These are phyloP conservation scores for Termitomyces sp. DNA, from an alignment of 768 basidiomycete genomes.

Conservation along the genomic window DNA sequence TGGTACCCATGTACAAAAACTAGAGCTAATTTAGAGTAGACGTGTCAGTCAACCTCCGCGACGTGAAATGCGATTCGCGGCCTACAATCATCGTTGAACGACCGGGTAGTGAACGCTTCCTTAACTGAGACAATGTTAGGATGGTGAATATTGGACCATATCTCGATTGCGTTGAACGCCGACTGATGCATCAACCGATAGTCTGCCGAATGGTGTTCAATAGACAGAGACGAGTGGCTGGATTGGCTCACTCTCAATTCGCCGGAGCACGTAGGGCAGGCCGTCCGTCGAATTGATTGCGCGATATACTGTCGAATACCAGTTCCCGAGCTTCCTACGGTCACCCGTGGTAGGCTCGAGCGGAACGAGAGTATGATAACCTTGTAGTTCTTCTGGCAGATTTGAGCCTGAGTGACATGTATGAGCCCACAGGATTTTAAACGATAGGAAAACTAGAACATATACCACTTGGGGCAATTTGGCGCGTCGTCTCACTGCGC, in stretches of 20 bases:
- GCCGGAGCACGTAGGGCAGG: conserved; percentile 65
- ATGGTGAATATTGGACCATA: conserved; percentile 82
- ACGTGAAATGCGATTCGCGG: conserved; percentile 2
- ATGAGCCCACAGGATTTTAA: conserved; percentile 22
- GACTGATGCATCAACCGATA: conserved; percentile 78
- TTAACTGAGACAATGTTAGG: conserved; percentile 78
- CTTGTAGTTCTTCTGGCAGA: conserved; percentile 83
- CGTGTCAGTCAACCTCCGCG: neutral
- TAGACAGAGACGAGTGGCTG: conserved; percentile 3
- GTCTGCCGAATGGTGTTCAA: conserved; percentile 38
- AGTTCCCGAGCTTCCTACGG: conserved; percentile 76
- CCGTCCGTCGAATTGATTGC: conserved; percentile 79
- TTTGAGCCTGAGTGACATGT: conserved; percentile 36
- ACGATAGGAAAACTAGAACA: neutral
- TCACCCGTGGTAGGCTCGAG: conserved; percentile 58
- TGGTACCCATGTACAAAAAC: conserved; percentile 91
- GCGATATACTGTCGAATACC: conserved; percentile 81
- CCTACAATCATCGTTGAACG: conserved; percentile 90
- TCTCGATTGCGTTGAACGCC: conserved; percentile 79
- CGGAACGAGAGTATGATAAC: conserved; percentile 84
- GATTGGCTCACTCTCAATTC: conserved; percentile 74
- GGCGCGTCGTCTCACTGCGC: conserved; percentile 66
- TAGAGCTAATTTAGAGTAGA: conserved; percentile 51
- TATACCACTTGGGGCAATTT: conserved; percentile 32
- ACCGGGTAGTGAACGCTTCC: conserved; percentile 93